Base-by-base conservation (phyloP, 345 rosid genomes). In the Murraya paniculata region DNA sequence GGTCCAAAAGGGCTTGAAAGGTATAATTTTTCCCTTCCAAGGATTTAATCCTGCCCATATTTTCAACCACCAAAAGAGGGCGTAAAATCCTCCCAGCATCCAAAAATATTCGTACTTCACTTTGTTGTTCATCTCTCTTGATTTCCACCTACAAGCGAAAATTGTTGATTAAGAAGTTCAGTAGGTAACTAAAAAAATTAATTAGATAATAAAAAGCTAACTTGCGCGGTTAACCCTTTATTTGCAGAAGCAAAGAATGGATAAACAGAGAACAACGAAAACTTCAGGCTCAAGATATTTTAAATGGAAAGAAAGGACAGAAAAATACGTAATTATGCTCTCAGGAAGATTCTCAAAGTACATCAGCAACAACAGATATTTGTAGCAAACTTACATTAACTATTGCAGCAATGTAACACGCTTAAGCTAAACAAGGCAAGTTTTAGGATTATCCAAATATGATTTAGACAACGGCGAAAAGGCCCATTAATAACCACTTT, bases 61-160 rank as follows among this genome's bases (percentile, higher is more conserved):
- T 94, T 79, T 89, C 88, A 69, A 92, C 91, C 77, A 94, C 93
- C 66, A 96, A 39, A 68, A 96, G 98, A 70, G 98, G 99, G 11
- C 94, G 97, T 74, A 96, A 86, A 74, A 94, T 86, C 87, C 99
- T 91, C 79, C 98, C 99, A 64, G 93, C 88, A 75, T 94, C 98
- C 68, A 92, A 78, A 87, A 85, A 92, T 64, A 96, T 88, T 55
- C 98, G 87, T 24, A 96, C 94, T 85, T 92, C 98, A 73, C 83
- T 82, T 33, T 88, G 89, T 27, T 82, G 89, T 48, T 77, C 87
- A 71, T 94, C 99, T 80, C 89, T 78, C 82, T 92, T 96, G 61
- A 96, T 90, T 88, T 94, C 97, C 71, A 94, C 88, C 99, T 96
- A 77, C 75, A 83, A 72, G 24, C 70, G 68, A 81, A 78, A 57